phyloP scores from a whole-genome alignment of 495 filamentous ascomycete species.

The Hypoxylon subgilvum region DNA sequence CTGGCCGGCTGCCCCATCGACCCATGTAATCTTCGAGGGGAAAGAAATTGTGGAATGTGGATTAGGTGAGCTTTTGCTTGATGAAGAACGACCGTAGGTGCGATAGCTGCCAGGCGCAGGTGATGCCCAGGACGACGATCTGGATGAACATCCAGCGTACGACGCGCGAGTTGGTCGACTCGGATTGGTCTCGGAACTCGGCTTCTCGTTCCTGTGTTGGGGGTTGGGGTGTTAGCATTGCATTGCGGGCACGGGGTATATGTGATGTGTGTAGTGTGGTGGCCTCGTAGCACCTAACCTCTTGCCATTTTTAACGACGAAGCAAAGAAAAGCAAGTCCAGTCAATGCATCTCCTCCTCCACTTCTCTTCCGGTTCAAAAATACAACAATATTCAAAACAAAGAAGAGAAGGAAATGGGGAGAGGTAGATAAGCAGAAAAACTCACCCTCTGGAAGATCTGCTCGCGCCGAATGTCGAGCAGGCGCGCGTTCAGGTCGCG shows the following conservation, averaged over 20 bases:
- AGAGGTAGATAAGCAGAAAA: not conserved
- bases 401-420: not conserved
- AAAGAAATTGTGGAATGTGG: too few relatives aligned
- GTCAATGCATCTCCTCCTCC: too few relatives aligned
- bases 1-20: too few relatives aligned
- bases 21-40: too few relatives aligned
- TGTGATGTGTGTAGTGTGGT: not conserved
- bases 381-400: too few relatives aligned
- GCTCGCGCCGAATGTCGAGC: conserved; percentile 89
- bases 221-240: conserved; percentile 10
- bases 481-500: conserved; percentile 87
- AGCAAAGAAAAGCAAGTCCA: not conserved
- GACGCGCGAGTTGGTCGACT: conserved; percentile 88
- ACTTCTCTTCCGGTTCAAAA: too few relatives aligned
- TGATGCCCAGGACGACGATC: conserved; percentile 81
- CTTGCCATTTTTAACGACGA: too few relatives aligned
- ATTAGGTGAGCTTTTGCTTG: conserved; percentile 96
- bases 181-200: conserved; percentile 97
- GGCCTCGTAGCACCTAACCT: too few relatives aligned
- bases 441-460: conserved; percentile 92
- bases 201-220: conserved; percentile 84
- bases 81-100: conserved; percentile 97
- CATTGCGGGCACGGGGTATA: too few relatives aligned
- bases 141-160: conserved; percentile 94
- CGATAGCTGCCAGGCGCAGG: conserved; percentile 96